Conservation (phyloP, 495 filamentous ascomycete species). For the Cercophora scortea region DNA sequence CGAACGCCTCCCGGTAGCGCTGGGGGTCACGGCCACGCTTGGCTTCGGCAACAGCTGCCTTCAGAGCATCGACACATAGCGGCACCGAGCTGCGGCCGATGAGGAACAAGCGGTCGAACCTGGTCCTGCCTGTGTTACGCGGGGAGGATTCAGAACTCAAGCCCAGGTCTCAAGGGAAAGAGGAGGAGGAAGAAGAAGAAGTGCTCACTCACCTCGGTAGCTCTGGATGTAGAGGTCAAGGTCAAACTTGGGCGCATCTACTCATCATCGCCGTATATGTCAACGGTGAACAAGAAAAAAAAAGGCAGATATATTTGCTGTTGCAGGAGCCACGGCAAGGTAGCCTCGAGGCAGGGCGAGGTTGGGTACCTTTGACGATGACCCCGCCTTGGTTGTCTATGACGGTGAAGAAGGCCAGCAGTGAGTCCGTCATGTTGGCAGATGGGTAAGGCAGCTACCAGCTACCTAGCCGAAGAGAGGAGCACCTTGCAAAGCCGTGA, state of each 20-base stretch:
- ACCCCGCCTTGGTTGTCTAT: conserved; percentile 36
- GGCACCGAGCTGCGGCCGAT: conserved; percentile 73
- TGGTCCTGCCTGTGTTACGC: conserved; percentile 51
- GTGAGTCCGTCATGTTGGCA: conserved; percentile 13
- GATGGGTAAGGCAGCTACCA: no score
- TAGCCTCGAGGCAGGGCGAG: neutral
- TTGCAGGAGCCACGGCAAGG: neutral
- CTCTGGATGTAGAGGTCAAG: conserved; percentile 88
- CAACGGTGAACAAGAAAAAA: neutral
- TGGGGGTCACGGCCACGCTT: conserved; percentile 67
- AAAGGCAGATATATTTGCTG: neutral
- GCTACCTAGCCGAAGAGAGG: no score
- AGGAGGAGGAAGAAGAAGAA: neutral
- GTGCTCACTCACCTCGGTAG: conserved; percentile 59
- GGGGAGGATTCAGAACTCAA: neutral
- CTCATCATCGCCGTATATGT: neutral
- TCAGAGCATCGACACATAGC: conserved; percentile 74
- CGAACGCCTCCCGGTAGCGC: conserved; percentile 62
- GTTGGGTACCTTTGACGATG: conserved; percentile 37
- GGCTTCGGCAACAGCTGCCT: conserved; percentile 65
- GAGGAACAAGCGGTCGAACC: conserved; percentile 69
- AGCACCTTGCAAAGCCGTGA: no score
- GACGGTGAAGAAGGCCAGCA: conserved; percentile 34
- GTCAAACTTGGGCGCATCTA: conserved; percentile 84
- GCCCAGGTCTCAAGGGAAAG: neutral